Base-by-base conservation (phyloP, 352 stramenopile species). In the Thalassiosira pacifica region DNA sequence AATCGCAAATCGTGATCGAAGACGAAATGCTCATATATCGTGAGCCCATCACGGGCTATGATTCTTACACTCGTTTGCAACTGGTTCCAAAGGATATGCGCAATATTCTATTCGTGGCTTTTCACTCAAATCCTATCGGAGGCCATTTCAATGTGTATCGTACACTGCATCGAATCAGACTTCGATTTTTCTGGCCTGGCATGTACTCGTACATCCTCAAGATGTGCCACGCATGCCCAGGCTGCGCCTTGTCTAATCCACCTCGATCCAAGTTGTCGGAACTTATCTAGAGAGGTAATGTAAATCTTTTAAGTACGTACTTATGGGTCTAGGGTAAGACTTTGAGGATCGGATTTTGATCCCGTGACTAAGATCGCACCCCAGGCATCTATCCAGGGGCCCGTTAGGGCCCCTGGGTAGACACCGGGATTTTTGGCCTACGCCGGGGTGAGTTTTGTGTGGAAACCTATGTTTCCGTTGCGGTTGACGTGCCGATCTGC, bases 91-190 rank as follows among this genome's bases (percentile, higher is more conserved):
- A 8, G 1, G 24, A 19, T 13, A 18, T 81, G 5, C 59, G 27
- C 18, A 42, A 72, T 63, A 31, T 81, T 59, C 11, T 87, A 4
- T 80, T 81, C 61, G 65, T 77, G 53, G 81, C 81, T 26, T 87
- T 83, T 55, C 73, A 87, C 53, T 59, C 57, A 1, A 87, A 76
- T 37, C 80, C 80, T 1, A 87, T 87, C 32, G 79, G 79, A 32
- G 79, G 29, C n/a, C 79, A 82, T 63, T 45, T 87, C 1, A 83
- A 81, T 68, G 2, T 22, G 32, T 45, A 26, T 37, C 57, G 74
- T 2, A 82, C 74, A 18, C 66, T 65, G n/a, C 22, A 24, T 74
- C 74, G 74, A 1, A 53, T 82, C 2, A 40, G 74, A 2, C n/a
- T 82, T 10, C 74, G 74, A 6, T 87, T 78, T 34, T 79, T 74